Evolutionary conservation across 2,329 filamentous ascomycete species (phyloP), one percentile per base, ranked within the genome.

Genomic region (Colletotrichum liriopes): DNA sequence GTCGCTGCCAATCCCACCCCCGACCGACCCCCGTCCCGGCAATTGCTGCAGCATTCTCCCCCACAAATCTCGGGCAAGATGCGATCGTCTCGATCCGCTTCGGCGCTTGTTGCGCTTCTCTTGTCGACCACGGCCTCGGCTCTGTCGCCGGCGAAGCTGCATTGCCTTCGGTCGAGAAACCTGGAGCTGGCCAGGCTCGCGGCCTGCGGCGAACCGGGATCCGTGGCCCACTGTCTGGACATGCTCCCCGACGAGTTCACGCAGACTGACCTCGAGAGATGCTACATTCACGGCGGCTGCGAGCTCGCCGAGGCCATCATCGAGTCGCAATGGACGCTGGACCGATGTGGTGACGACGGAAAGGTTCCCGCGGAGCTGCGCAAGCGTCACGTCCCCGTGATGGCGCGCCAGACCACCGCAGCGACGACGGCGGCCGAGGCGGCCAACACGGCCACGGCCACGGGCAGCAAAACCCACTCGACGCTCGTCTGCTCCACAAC

Each of bases 181-280:
- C 66, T 74, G 32, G 79, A 83, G 61, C 80, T 89, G 60, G 83
- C 85, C 58, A 73, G 69, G 20, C 77, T 79, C 49, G 80, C 86
- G 18, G 80, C 80, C 65, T 89, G 87, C 77, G 86, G 85, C 58
- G 78, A 86, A 75, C 77, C 78, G 68, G 79, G 78, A 67, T 80
- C 82, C 49, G 80, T 89, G 73, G 77, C 79, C 63, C 71, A 80
- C 75, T 89, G 87, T 78, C 80, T 89, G 61, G 72, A 76, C 12
- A 73, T 77, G 43, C 79, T 82, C 39, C 73, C 81, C 18, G 61
- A 76, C 65, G 73, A 78, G 73, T 74, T 81, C 69, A 75, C 77
- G 58, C 62, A 77, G 18, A 65, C 72, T 23, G 80, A 83, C 59
- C 72, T 89, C 68, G 79, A 84, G 74, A 73, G 73, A 37, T 85